phyloP scores from a whole-genome alignment of 108 stramenopile genomes.

The Fragilariopsis cylindrus region DNA sequence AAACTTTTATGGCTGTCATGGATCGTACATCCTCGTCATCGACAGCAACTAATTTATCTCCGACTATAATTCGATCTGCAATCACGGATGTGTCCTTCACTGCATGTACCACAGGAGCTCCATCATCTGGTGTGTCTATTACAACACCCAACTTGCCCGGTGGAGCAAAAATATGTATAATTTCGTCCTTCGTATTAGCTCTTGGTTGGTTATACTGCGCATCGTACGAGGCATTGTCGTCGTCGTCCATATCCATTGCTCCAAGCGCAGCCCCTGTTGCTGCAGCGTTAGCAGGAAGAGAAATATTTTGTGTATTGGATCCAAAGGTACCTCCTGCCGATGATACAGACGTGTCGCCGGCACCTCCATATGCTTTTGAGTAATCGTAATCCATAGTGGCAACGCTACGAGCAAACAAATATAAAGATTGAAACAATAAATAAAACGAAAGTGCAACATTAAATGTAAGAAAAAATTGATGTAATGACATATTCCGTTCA shows the following conservation, averaged over 20 bases:
- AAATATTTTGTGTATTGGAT: conserved; percentile 50
- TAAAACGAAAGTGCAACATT: conserved; percentile 1
- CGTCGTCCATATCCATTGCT: conserved; percentile 32
- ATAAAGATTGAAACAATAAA: conserved; percentile 10
- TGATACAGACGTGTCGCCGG: conserved; percentile 58
- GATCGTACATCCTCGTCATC: conserved; percentile 85
- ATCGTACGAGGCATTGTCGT: conserved; percentile 20
- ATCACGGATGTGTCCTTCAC: conserved; percentile 86
- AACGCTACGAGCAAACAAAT: conserved; percentile 45
- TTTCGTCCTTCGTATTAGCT: conserved; percentile 56
- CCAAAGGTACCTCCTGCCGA: conserved; percentile 83
- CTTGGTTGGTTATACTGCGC: conserved; percentile 19
- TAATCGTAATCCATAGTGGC: conserved; percentile 87
- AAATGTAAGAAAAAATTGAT: background rate
- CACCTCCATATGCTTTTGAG: conserved; percentile 81
- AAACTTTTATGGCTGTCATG: conserved; percentile 92
- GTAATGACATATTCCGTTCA: background rate
- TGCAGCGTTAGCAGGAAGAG: conserved; percentile 37
- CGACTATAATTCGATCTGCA: conserved; percentile 76
- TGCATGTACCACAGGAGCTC: conserved; percentile 85
- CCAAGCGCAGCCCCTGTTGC: conserved; percentile 55
- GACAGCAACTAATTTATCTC: conserved; percentile 84
- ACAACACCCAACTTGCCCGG: conserved; percentile 89
- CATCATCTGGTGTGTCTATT: conserved; percentile 87
- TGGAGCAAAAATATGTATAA: conserved; percentile 80